Percentiles rank a stretch among this genome's conserved stretches.
Conservation (phyloP, 129 eudicot species). For the Escallonia rubra region DNA sequence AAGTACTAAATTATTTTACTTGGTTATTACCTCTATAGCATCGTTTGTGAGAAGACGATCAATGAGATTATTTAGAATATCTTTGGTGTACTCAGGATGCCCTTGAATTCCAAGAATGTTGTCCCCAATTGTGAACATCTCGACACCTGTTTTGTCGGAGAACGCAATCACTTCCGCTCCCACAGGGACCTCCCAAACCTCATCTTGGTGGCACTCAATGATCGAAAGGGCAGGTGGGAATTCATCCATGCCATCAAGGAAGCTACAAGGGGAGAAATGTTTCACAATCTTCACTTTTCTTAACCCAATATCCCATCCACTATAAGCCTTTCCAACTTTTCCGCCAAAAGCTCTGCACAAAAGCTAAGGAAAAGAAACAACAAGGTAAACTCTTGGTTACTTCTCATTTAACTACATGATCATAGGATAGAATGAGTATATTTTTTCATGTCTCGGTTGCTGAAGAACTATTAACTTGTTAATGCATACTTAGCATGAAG, state of each 20-base stretch:
- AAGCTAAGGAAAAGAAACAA: constrained; percentile 27
- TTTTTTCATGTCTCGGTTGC: too few species aligned
- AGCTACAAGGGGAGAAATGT: constrained; percentile 30
- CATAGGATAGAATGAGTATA: too few species aligned
- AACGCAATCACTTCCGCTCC: constrained; percentile 59
- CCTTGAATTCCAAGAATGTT: constrained; percentile 79
- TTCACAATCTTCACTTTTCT: constrained; percentile 47
- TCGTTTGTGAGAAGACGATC: constrained; percentile 57
- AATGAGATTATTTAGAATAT: constrained; percentile 55
- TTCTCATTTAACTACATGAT: too few species aligned
- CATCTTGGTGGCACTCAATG: constrained; percentile 87
- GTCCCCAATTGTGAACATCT: constrained; percentile 61
- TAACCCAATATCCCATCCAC: constrained; percentile 85
- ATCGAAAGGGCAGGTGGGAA: constrained; percentile 51
- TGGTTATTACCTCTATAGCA: constrained; percentile 32
- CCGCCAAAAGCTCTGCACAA: constrained; percentile 88
- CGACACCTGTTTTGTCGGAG: constrained; percentile 74
- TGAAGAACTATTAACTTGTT: too few species aligned
- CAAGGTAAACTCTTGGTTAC: not conserved
- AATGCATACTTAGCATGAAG: too few species aligned
- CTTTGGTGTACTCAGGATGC: constrained; percentile 83
- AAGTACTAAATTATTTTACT: too few species aligned
- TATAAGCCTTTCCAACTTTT: constrained; percentile 51
- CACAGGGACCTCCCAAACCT: constrained; percentile 65
- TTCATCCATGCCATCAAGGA: constrained; percentile 20